These are phyloP conservation scores for Pachysandra terminalis DNA, from an alignment of 164 flowering plant species.

Conservation along the genomic window DNA sequence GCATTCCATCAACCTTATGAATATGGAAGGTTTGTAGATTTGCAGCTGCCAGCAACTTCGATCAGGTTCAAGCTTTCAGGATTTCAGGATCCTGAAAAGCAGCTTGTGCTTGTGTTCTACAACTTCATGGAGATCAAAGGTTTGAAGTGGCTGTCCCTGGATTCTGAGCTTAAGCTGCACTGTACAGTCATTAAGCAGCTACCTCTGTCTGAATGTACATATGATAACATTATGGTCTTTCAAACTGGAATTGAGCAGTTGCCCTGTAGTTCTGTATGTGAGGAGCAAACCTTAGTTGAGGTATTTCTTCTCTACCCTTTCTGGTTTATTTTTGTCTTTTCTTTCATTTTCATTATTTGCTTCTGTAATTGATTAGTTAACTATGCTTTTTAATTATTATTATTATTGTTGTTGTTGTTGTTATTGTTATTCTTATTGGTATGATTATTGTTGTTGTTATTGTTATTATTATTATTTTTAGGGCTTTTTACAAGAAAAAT, in stretches of 20 bases:
- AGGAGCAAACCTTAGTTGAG: slow-evolving; percentile 32
- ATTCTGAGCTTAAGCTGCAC: slow-evolving; percentile 39
- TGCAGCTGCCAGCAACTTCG: slow-evolving; percentile 72
- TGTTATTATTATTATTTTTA: too few relatives aligned
- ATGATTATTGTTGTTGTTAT: too few relatives aligned
- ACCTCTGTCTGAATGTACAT: slow-evolving; percentile 76
- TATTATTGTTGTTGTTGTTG: too few relatives aligned
- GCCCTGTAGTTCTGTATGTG: slow-evolving; percentile 18
- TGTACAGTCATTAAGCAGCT: slow-evolving; percentile 51
- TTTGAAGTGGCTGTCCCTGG: slow-evolving; percentile 60
- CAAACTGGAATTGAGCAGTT: slow-evolving; percentile 33
- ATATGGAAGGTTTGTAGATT: slow-evolving; percentile 33
- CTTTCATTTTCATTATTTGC: too few relatives aligned
- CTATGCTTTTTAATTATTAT: neutral
- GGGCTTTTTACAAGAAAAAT: too few relatives aligned
- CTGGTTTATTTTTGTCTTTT: neutral
- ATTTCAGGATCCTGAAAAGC: slow-evolving; percentile 40
- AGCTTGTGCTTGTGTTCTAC: slow-evolving; percentile 57
- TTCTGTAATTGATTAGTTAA: neutral
- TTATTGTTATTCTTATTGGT: too few relatives aligned
- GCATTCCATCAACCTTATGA: slow-evolving; percentile 38
- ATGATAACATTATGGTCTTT: slow-evolving; percentile 56
- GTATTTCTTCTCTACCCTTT: slow-evolving; percentile 31
- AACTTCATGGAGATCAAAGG: slow-evolving; percentile 43
- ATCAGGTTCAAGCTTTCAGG: slow-evolving; percentile 56